Evolutionary conservation across 768 basidiomycete species (phyloP), one percentile per base, ranked within the genome.

Genomic region (Mycena kentingensis): DNA sequence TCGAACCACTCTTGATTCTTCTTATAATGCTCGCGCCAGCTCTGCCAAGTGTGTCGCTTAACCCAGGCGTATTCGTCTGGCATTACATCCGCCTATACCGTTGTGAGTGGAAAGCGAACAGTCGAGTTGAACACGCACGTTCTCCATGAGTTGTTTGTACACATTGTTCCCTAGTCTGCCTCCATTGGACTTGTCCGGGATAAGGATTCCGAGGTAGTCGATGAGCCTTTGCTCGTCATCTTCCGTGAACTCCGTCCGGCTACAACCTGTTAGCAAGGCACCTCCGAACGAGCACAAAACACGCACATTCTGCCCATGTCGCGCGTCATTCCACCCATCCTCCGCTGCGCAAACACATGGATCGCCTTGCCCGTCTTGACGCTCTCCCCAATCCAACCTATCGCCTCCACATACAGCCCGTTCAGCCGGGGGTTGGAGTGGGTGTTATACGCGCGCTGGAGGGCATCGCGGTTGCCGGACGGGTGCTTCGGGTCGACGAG

Each of bases 21-120:
- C 49, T 74, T 79, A 54, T 80, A 80, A 13, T 73, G 70, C 39
- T 77, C 69, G 24, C 73, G 69, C 79, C 80, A 81, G 21, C 80
- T 77, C 49, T 74, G 63, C 57, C 68, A 67, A 5, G 77, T 61
- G 62, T 83, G 81, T 7, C 73, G 66, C 0, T 22, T 50, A 4
- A 61, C 73, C 80, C 80, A 83, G 1, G 31, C 43, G 47, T 65
- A 72, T 19, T 62, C 58, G 1, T 62, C 44, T 8, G 67, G 67
- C 16, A 62, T 53, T 18, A 51, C 46, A 1, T 55, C 39, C 7
- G 53, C 57, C 66, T 68, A 26, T 4, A n/a, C 4, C n/a, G 24
- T 41, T 25, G 36, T 25, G 28, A 21, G 22, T 16, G 42, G n/a
- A n/a, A 26, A 37, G 24, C 11, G 25, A 37, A 37, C 15, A 15